These are phyloP conservation scores for Aspergillus homomorphus DNA, from an alignment of 495 filamentous ascomycete species.

Conservation along the genomic window DNA sequence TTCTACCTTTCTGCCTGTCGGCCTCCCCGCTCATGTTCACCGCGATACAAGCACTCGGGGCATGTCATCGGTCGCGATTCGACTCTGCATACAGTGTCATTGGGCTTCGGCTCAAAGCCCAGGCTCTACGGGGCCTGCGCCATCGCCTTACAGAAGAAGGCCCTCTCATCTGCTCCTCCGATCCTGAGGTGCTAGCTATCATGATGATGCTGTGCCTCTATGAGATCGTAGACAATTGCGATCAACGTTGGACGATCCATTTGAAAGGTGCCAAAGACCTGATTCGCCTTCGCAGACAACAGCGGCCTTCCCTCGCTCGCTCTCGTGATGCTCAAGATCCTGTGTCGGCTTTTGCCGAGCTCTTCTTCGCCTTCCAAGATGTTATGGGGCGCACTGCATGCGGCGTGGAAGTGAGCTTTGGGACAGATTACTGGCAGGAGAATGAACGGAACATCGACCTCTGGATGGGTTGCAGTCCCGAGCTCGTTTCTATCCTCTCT, in stretches of 20 bases:
- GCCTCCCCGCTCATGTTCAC: conserved; percentile 38
- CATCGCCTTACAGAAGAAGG: conserved; percentile 29
- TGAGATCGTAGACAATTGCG: conserved; percentile 46
- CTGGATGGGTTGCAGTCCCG: conserved; percentile 49
- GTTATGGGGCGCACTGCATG: conserved; percentile 49
- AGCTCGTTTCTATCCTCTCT: conserved; percentile 39
- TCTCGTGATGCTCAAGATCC: conserved; percentile 21
- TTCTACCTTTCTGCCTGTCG: conserved; percentile 38
- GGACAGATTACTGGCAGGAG: conserved; percentile 42
- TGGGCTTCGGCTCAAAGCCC: conserved; percentile 37
- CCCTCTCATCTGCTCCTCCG: conserved; percentile 20
- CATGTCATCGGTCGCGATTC: conserved; percentile 36
- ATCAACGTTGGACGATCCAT: conserved; percentile 44
- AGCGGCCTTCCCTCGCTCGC: conserved; percentile 13
- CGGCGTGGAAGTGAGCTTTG: conserved; percentile 39
- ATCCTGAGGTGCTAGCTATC: conserved; percentile 40
- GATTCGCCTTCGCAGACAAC: conserved; percentile 36
- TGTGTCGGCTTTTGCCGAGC: conserved; percentile 38
- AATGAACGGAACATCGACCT: conserved; percentile 35
- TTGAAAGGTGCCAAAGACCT: conserved; percentile 43
- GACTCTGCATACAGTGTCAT: conserved; percentile 29
- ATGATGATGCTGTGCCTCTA: conserved; percentile 49
- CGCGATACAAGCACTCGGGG: conserved; percentile 40
- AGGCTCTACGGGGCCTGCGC: conserved; percentile 38
- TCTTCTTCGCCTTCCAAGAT: conserved; percentile 49